A percentile compares a stretch with the other conserved stretches of the same genome.
These are phyloP conservation scores for Kodamaea fungicola DNA, from an alignment of 1,139 yeast genomes.

Conservation along the genomic window DNA sequence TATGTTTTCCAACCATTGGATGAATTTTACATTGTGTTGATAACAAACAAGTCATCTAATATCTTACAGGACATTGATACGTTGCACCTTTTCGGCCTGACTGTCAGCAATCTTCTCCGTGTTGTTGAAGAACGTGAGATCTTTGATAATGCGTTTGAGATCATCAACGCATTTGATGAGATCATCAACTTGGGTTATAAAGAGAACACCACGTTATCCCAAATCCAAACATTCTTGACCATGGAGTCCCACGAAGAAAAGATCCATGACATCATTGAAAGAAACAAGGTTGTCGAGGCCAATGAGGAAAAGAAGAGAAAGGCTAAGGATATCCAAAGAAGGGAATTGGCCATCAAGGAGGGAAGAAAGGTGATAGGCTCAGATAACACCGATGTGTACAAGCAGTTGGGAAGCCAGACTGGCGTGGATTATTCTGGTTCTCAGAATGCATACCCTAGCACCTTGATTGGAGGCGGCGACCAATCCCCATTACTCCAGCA, in stretches of 20 bases:
- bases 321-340: conserved; percentile 92
- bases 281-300: conserved; percentile 95
- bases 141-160: conserved; percentile 80
- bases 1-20: conserved; percentile 96
- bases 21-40: conserved; percentile 85
- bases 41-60: conserved; percentile 89
- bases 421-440: conserved; percentile 20
- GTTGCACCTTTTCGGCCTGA: conserved; percentile 77
- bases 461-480: conserved; percentile 13
- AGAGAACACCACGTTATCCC: conserved; percentile 79
- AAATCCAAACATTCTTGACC: conserved; percentile 85
- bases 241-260: conserved; percentile 99
- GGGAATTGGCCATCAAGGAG: conserved; percentile 56
- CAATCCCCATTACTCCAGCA: conserved; percentile 4
- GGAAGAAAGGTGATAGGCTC: conserved; percentile 9
- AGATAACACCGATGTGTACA: conserved; percentile 7
- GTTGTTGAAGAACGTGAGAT: conserved; percentile 80
- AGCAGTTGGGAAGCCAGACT: conserved; percentile 4
- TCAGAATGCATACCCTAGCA: conserved; percentile 31
- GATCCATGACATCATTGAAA: conserved; percentile 95
- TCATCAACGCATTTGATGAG: conserved; percentile 91
- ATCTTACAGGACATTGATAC: conserved; percentile 95
- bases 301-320: conserved; percentile 94
- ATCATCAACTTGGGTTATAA: conserved; percentile 85
- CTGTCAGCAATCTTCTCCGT: conserved; percentile 73